Base-by-base conservation (phyloP, 2,329 filamentous ascomycete species). In the Hawksworthiomyces lignivorus region DNA sequence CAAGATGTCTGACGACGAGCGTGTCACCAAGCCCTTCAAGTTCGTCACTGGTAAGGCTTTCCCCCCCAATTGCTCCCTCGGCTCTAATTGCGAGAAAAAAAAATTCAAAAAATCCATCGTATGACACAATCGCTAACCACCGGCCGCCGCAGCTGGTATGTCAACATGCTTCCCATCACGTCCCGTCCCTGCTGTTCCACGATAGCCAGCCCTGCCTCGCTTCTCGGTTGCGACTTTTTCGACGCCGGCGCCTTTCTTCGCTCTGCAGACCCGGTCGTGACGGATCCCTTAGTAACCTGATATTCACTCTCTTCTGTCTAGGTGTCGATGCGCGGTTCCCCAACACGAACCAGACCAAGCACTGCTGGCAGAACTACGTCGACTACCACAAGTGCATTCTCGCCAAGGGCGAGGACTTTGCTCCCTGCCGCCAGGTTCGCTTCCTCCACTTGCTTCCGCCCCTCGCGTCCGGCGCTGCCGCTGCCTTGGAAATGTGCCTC, bases 291-390 rank as follows among this genome's bases (percentile, higher is more conserved):
- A 35, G 10, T 30, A 34, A 15, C 28, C 27, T 43, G 27, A 37
- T 28, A 14, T 34, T 22, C 21, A 12, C 28, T 24, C 14, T 22
- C n/a, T 28, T n/a, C n/a, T n/a, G n/a, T n/a, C 17, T 59, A 96
- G 92, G 92, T 76, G 94, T 94, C 75, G 92, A 98, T 67, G 92
- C 92, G 69, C 90, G 92, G 68, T 98, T 97, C 75, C 92, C 92
- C 62, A 95, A 98, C 77, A 74, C 81, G 76, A 98, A 98, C 76
- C 87, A 92, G 75, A 84, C 89, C 72, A 96, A 96, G 84, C 89
- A 98, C 81, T 98, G 92, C 87, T 98, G 92, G 92, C 94, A 98
- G 70, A 98, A 98, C 80, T 98, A 98, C 73, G 92, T 98, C 74
- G 92, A 98, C 71, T 97, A 98, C 79, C 87, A 98, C 82, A 98